Evolutionary conservation across 2,329 filamentous ascomycete genomes (phyloP).

Genomic region (Arthroderma uncinatum): DNA sequence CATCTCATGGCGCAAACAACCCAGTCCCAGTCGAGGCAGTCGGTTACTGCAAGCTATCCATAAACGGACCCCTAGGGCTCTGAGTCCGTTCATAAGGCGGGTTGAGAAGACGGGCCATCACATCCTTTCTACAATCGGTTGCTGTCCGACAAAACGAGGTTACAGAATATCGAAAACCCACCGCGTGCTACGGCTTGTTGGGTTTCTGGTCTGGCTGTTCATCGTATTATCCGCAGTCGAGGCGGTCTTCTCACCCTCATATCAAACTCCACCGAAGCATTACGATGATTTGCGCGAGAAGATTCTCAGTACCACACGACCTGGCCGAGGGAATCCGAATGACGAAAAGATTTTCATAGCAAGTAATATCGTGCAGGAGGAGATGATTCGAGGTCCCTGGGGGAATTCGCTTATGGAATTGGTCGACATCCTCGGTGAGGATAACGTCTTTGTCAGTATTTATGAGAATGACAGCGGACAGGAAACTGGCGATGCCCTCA

Average conservation of each 20-base stretch:
- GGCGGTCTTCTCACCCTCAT: slow-evolving; percentile 8
- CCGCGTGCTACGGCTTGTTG: not conserved
- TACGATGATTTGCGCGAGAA: slow-evolving; percentile 1
- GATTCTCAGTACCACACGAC: not conserved
- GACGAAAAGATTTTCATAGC: slow-evolving; percentile 12
- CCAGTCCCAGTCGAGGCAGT: not conserved
- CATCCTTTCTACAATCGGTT: not conserved
- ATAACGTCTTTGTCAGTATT: slow-evolving; percentile 14
- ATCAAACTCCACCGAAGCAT: slow-evolving; percentile 9
- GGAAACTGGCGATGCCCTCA: slow-evolving; percentile 9
- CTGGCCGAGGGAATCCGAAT: slow-evolving; percentile 10
- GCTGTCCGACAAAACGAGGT: not conserved
- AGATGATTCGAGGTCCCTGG: slow-evolving; percentile 9
- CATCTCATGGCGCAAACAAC: not conserved
- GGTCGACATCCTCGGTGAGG: slow-evolving; percentile 10
- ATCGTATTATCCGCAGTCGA: slow-evolving; percentile 6
- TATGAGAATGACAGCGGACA: slow-evolving; percentile 13
- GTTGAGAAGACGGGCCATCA: not conserved
- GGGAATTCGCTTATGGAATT: slow-evolving; percentile 8
- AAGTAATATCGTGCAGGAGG: slow-evolving; percentile 10
- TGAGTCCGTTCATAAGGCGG: not conserved
- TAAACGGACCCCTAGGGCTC: not conserved
- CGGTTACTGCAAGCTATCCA: not conserved
- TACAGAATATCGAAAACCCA: not conserved
- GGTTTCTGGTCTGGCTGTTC: slow-evolving; percentile 4